Evolutionary conservation across 2,329 filamentous ascomycete species (phyloP).

Genomic region (Aspergillus luchuensis): DNA sequence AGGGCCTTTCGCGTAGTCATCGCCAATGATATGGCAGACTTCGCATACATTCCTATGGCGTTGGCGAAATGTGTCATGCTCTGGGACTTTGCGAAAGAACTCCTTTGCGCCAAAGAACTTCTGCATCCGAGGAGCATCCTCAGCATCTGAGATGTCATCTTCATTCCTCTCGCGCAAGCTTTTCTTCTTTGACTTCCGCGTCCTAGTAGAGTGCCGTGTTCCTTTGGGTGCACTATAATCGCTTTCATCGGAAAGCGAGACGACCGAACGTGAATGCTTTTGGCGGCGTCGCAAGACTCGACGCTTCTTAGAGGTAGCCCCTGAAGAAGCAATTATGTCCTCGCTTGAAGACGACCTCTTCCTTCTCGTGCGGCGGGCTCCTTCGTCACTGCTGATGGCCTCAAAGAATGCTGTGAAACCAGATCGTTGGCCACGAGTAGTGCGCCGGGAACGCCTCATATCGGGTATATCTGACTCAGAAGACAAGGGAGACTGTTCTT

Average conservation of each 20-base stretch:
- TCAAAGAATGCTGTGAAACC: conserved; percentile 25
- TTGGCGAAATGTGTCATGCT: conserved; percentile 66
- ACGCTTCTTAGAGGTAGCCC: conserved; percentile 16
- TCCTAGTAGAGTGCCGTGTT: conserved; percentile 36
- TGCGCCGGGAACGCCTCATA: conserved; percentile 15
- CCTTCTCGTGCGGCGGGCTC: neutral
- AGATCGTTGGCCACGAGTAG: conserved; percentile 15
- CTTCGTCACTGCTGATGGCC: conserved; percentile 24
- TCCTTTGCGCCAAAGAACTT: conserved; percentile 67
- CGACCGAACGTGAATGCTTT: conserved; percentile 11
- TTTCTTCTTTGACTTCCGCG: conserved; percentile 29
- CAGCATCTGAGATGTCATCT: conserved; percentile 41
- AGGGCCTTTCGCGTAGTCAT: conserved; percentile 62
- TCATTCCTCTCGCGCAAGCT: conserved; percentile 50
- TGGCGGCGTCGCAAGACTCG: conserved; percentile 14
- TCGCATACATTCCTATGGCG: conserved; percentile 73
- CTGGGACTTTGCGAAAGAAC: conserved; percentile 65
- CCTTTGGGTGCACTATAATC: conserved; percentile 14
- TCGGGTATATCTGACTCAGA: conserved; percentile 1
- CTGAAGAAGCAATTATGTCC: conserved; percentile 23
- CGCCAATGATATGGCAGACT: conserved; percentile 63
- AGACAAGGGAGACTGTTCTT: conserved; percentile 17
- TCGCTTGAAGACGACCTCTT: conserved; percentile 24
- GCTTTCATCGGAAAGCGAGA: conserved; percentile 10
- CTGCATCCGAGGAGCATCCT: conserved; percentile 49